Conservation (phyloP, 2,329 filamentous ascomycete species). For the Penicillium sp. region DNA sequence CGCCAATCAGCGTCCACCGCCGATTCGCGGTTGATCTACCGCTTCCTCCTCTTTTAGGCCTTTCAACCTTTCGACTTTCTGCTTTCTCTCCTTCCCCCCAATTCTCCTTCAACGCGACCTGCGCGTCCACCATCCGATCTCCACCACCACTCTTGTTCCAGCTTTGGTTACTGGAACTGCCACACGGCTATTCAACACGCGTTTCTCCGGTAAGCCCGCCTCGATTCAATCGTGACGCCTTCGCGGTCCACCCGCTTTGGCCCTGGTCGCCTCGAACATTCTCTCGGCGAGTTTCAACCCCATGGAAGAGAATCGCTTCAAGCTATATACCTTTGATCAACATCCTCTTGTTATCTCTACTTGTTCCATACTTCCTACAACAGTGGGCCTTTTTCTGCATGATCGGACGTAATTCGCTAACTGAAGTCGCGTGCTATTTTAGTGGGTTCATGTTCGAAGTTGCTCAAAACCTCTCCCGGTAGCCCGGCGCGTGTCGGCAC, state of each 20-base stretch:
- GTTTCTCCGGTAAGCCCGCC: conserved; percentile 19
- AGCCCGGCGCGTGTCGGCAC: conserved; percentile 25
- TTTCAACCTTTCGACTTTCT: conserved; percentile 16
- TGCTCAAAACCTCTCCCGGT: conserved; percentile 22
- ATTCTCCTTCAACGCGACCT: conserved; percentile 9
- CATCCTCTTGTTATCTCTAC: not conserved
- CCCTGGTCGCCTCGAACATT: conserved; percentile 9
- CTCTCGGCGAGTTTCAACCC: not conserved
- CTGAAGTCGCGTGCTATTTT: conserved; percentile 13
- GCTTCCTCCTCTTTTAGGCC: conserved; percentile 35
- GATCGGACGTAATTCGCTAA: conserved; percentile 11
- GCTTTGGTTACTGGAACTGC: not conserved
- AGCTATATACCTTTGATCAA: not conserved
- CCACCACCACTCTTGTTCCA: not conserved
- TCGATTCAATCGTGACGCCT: conserved; percentile 5
- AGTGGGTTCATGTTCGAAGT: conserved; percentile 20
- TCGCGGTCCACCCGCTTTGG: not conserved
- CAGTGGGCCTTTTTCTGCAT: not conserved
- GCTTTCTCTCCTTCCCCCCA: conserved; percentile 13
- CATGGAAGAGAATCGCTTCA: not conserved
- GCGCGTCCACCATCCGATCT: conserved; percentile 10
- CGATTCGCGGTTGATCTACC: conserved; percentile 37
- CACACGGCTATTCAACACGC: conserved; percentile 7
- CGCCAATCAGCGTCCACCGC: conserved; percentile 34
- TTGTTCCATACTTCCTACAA: not conserved